phyloP scores from a whole-genome alignment of 1,284 basidiomycete species.

The Ceratobasidium sp. region DNA sequence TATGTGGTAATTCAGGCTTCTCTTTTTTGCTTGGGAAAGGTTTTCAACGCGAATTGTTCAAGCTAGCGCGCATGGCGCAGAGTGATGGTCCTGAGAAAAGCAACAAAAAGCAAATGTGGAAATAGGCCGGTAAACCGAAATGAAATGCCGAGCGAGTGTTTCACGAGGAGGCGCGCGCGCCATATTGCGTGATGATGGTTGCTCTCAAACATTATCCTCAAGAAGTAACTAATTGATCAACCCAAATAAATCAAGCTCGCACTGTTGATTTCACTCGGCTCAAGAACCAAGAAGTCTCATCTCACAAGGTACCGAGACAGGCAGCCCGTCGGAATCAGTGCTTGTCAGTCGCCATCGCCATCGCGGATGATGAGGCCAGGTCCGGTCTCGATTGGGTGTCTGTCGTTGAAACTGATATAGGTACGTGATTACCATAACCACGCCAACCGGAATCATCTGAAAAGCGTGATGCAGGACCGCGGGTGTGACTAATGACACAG shows the following conservation, averaged over 20 bases:
- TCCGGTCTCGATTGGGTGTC: background rate
- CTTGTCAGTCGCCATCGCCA: background rate
- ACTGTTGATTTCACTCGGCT: background rate
- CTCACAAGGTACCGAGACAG: constrained; percentile 1
- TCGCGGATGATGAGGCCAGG: background rate
- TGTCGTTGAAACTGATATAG: background rate
- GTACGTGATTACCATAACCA: constrained; percentile 7
- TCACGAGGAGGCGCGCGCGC: background rate
- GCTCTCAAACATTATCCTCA: background rate
- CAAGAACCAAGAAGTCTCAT: constrained; percentile 1
- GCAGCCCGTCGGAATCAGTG: background rate
- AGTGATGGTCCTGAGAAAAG: background rate
- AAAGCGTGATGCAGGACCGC: background rate
- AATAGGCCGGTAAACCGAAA: background rate
- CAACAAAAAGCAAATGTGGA: too few relatives aligned
- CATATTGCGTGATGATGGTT: background rate
- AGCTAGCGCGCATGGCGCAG: background rate
- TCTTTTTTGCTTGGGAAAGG: constrained; percentile 9
- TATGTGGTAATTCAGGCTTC: background rate
- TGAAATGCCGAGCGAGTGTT: background rate
- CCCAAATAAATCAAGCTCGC: background rate
- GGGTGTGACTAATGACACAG: background rate
- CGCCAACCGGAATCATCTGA: background rate
- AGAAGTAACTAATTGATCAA: constrained; percentile 6
- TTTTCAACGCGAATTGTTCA: background rate